Conservation (phyloP, 805 yeast species). For the Lachancea waltii region DNA sequence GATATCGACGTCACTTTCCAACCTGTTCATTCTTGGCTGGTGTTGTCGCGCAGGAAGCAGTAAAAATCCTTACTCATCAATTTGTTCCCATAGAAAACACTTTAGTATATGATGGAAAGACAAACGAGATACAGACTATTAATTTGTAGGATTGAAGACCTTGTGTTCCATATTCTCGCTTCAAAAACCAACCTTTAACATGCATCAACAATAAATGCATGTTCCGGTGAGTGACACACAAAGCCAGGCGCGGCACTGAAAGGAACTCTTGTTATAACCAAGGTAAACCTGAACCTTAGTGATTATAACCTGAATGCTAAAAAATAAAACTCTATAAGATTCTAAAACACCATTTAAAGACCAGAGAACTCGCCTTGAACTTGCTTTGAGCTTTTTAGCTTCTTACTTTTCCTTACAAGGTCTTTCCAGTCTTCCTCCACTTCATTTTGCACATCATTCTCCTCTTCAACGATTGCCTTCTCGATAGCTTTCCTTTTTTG, state of each 20-base stretch:
- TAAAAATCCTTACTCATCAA: slow-evolving; percentile 71
- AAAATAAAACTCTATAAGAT: background rate
- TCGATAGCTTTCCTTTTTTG: slow-evolving; percentile 59
- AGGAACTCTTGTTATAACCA: no score
- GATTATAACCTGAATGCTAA: no score
- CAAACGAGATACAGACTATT: slow-evolving; percentile 33
- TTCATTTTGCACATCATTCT: slow-evolving; percentile 35
- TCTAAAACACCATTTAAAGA: slow-evolving; percentile 27
- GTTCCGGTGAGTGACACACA: no score
- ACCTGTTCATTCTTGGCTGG: slow-evolving; percentile 64
- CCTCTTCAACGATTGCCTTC: slow-evolving; percentile 36
- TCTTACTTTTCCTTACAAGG: slow-evolving; percentile 58
- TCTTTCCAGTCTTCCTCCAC: slow-evolving; percentile 83
- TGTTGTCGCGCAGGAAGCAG: slow-evolving; percentile 73
- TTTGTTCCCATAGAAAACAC: slow-evolving; percentile 71
- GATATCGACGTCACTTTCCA: no score
- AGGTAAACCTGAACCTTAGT: no score
- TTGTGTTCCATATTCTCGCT: no score
- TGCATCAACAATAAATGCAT: no score
- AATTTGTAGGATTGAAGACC: background rate
- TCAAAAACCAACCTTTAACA: no score
- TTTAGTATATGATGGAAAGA: slow-evolving; percentile 66
- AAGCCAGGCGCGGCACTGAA: no score
- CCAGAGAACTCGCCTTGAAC: slow-evolving; percentile 60
- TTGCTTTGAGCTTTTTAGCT: slow-evolving; percentile 32